Evolutionary conservation across 768 basidiomycete genomes (phyloP).

Genomic region (Lactarius sanguifluus): DNA sequence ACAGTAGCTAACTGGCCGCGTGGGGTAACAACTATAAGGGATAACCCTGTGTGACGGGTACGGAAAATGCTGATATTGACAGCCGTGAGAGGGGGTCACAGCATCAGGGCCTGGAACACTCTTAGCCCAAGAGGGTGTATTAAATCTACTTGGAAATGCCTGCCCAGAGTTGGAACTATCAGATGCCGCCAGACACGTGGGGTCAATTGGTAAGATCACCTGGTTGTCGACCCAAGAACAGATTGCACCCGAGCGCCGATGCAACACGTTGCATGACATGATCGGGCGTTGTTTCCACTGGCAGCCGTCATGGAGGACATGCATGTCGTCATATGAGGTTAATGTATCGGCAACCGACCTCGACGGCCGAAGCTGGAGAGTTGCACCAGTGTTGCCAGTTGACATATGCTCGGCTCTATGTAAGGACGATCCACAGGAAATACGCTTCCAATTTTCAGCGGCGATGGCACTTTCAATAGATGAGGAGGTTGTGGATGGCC

Average conservation of each 20-base stretch:
- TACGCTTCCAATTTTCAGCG: background rate
- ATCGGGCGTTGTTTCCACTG: background rate
- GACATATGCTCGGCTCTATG: background rate
- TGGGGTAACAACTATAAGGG: background rate
- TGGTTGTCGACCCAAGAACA: background rate
- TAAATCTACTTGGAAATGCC: background rate
- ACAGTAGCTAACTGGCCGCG: background rate
- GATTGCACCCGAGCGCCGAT: too few relatives aligned
- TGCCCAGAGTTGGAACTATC: background rate
- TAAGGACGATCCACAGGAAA: background rate
- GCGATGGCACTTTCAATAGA: background rate
- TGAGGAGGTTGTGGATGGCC: too few relatives aligned
- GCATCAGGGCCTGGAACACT: background rate
- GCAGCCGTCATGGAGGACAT: background rate
- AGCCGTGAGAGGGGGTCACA: background rate
- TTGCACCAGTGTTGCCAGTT: background rate
- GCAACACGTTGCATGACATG: too few relatives aligned
- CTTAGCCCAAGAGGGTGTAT: background rate
- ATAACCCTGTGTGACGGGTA: background rate
- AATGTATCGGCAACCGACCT: background rate
- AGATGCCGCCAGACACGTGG: background rate
- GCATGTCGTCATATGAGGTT: background rate
- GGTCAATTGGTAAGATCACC: background rate
- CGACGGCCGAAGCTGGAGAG: background rate
- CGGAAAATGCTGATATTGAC: background rate